Evolutionary conservation across 805 yeast species (phyloP).

Genomic region (Huiozyma sinensis): DNA sequence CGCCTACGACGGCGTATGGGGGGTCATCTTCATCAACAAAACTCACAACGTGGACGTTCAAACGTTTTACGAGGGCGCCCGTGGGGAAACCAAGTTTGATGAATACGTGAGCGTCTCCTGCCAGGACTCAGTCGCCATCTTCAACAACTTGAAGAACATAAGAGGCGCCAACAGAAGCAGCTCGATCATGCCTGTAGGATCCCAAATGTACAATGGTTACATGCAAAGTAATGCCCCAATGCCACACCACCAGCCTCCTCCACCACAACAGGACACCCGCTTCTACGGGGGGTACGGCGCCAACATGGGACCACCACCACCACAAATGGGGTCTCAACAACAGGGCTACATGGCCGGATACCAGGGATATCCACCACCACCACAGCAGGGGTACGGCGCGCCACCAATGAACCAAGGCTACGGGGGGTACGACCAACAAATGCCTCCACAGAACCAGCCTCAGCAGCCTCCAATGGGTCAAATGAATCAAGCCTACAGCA

Average conservation of each 20-base stretch:
- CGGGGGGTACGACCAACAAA: slow-evolving; percentile 11
- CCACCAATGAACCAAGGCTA: slow-evolving; percentile 18
- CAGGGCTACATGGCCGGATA: slow-evolving; percentile 7
- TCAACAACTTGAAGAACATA: slow-evolving; percentile 22
- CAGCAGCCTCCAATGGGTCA: slow-evolving; percentile 5
- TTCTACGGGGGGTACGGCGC: slow-evolving; percentile 4
- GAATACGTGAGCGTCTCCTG: slow-evolving; percentile 66
- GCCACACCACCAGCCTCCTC: slow-evolving; percentile 2
- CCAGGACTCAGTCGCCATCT: slow-evolving; percentile 46
- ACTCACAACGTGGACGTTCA: slow-evolving; percentile 53
- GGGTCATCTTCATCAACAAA: slow-evolving; percentile 54
- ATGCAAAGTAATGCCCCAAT: slow-evolving; percentile 1
- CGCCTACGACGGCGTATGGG: slow-evolving; percentile 69
- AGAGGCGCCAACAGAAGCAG: slow-evolving; percentile 7
- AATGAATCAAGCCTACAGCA: slow-evolving; percentile 7
- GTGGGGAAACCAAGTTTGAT: slow-evolving; percentile 71
- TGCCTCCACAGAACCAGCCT: neutral
- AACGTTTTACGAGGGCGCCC: slow-evolving; percentile 55
- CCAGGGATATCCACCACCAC: slow-evolving; percentile 9
- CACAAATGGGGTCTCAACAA: slow-evolving; percentile 7
- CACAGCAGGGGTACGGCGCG: slow-evolving; percentile 9
- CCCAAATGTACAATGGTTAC: slow-evolving; percentile 4
- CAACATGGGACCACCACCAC: slow-evolving; percentile 1
- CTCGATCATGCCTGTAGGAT: neutral
- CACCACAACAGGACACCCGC: slow-evolving; percentile 9